These are phyloP conservation scores for Pestalotiopsis sp. DNA, from an alignment of 2,329 filamentous ascomycete species.

Conservation along the genomic window DNA sequence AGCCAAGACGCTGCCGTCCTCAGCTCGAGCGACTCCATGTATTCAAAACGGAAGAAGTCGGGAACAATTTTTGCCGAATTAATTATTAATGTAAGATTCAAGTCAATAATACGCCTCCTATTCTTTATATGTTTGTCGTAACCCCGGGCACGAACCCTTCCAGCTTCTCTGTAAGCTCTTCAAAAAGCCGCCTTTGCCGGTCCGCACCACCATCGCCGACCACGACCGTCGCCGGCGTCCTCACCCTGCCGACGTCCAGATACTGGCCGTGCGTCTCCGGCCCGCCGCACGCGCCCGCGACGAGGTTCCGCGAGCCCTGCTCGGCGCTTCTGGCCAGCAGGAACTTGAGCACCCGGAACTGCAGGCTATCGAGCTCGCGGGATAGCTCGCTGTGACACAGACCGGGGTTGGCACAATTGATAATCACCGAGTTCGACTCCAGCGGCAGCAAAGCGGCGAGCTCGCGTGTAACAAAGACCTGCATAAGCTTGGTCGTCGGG, in stretches of 20 bases:
- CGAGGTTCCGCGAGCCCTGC: slow-evolving; percentile 4
- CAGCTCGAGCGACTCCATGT: too few species aligned
- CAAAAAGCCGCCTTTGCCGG: background rate
- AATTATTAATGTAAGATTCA: too few species aligned
- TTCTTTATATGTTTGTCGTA: background rate
- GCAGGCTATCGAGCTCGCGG: background rate
- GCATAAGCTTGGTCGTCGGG: background rate
- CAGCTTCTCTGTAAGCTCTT: slow-evolving; percentile 7
- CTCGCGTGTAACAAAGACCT: background rate
- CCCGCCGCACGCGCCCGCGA: slow-evolving; percentile 4
- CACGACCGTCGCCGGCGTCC: slow-evolving; percentile 1
- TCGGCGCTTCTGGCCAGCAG: slow-evolving; percentile 1
- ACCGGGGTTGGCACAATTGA: slow-evolving; percentile 10
- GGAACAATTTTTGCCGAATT: too few species aligned
- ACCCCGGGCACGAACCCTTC: slow-evolving; percentile 4
- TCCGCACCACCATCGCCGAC: slow-evolving; percentile 1
- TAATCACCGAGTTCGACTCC: background rate
- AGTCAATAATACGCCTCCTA: background rate
- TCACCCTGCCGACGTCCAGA: slow-evolving; percentile 8
- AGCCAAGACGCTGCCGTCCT: too few species aligned
- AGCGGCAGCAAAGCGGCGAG: background rate
- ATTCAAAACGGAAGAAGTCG: too few species aligned
- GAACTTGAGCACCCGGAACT: background rate
- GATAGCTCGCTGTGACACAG: slow-evolving; percentile 7
- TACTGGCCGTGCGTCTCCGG: slow-evolving; percentile 2